Percentiles rank a stretch among this genome's conserved stretches.
Evolutionary conservation across 768 basidiomycete genomes (phyloP).

Genomic region (Hortiboletus flavorubellus): DNA sequence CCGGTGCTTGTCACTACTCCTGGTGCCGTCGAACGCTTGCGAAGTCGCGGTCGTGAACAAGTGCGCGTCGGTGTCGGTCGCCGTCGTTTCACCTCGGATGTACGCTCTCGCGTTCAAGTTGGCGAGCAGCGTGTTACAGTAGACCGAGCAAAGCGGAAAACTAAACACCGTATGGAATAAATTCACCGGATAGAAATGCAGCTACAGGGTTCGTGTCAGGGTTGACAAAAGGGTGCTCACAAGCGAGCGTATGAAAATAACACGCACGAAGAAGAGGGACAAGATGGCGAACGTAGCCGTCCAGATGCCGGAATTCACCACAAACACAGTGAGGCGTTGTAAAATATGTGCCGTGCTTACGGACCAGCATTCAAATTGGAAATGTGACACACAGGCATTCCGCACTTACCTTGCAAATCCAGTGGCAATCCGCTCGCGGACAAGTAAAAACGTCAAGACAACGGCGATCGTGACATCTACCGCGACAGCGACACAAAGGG

Average conservation of each 20-base stretch:
- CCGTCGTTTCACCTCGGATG: background rate
- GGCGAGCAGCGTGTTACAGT: slow-evolving; percentile 10
- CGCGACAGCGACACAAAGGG: background rate
- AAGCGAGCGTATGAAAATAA: background rate
- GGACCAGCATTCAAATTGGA: background rate
- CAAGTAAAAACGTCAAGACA: slow-evolving; percentile 6
- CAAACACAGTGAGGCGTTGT: slow-evolving; percentile 8
- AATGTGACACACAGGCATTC: too few species aligned
- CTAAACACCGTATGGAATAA: background rate
- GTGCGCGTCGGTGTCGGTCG: background rate
- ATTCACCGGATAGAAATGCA: background rate
- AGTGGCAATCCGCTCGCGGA: background rate
- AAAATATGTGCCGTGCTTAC: slow-evolving; percentile 8
- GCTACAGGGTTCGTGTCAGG: background rate
- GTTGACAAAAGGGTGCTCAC: background rate
- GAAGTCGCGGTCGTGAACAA: background rate
- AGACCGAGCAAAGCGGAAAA: slow-evolving; percentile 9
- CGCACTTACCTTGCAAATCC: background rate
- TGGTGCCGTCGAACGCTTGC: too few species aligned
- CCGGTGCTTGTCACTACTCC: too few species aligned
- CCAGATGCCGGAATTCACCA: slow-evolving; percentile 35
- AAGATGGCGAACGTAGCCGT: slow-evolving; percentile 50
- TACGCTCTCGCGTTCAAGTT: slow-evolving; percentile 9
- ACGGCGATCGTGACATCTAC: slow-evolving; percentile 7
- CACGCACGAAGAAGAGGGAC: slow-evolving; percentile 43